A percentile compares a stretch with the other conserved stretches of the same genome.
phyloP scores from a whole-genome alignment of 2,329 filamentous ascomycete species.

The Lachnellula occidentalis region DNA sequence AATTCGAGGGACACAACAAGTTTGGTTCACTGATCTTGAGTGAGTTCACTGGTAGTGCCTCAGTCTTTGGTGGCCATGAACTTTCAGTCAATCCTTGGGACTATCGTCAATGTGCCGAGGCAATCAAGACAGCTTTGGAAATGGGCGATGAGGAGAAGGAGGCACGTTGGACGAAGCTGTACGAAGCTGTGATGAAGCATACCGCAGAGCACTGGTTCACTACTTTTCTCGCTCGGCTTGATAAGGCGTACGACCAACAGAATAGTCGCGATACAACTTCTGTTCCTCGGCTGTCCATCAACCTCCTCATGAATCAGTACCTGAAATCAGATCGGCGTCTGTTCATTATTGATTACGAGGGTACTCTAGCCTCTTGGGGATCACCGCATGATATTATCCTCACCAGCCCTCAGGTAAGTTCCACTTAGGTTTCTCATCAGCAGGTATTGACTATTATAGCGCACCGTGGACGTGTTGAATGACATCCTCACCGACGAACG shows the following conservation, averaged over 20 bases:
- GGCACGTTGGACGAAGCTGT: conserved; percentile 67
- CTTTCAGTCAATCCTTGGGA: conserved; percentile 94
- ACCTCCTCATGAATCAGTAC: conserved; percentile 61
- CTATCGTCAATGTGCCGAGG: conserved; percentile 79
- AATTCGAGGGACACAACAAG: conserved; percentile 62
- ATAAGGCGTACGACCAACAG: conserved; percentile 76
- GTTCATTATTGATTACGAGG: conserved; percentile 91
- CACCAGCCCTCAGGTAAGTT: conserved; percentile 62
- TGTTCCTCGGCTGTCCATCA: conserved; percentile 76
- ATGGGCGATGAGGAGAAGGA: conserved; percentile 73
- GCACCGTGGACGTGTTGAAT: conserved; percentile 75
- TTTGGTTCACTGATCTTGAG: conserved; percentile 86
- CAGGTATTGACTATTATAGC: conserved; percentile 38
- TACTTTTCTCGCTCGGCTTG: conserved; percentile 65
- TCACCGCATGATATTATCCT: conserved; percentile 79
- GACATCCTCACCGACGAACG: conserved; percentile 73
- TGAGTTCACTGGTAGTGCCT: conserved; percentile 90
- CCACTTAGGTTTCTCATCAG: background rate
- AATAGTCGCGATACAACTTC: conserved; percentile 78
- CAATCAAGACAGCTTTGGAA: conserved; percentile 76
- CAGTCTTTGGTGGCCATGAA: conserved; percentile 74
- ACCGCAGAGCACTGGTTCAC: conserved; percentile 83
- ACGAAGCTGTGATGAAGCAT: conserved; percentile 69
- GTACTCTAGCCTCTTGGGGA: conserved; percentile 83
- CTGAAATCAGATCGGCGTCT: conserved; percentile 60